A percentile compares a stretch with the other conserved stretches of the same genome.
phyloP scores from a whole-genome alignment of 768 basidiomycete genomes.

The Pleurotus cornucopiae region DNA sequence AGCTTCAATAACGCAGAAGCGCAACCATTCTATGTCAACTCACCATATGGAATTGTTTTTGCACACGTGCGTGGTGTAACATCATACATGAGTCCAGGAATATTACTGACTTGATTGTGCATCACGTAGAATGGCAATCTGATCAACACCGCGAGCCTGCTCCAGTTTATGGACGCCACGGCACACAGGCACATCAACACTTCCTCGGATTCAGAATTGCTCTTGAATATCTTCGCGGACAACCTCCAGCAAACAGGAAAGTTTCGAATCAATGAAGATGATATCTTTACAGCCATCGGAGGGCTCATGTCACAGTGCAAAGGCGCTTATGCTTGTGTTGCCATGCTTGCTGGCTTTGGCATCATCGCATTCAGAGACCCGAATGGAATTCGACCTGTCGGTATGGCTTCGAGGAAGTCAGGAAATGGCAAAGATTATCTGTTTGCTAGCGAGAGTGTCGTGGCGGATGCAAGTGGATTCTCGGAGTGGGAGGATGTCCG shows the following conservation, averaged over 20 bases:
- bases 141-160: constrained; percentile 84
- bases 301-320: constrained; percentile 84
- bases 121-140: constrained; percentile 87
- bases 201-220: constrained; percentile 93
- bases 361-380: constrained; percentile 98
- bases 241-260: constrained; percentile 98
- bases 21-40: constrained; percentile 99
- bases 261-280: constrained; percentile 98
- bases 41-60: constrained; percentile 98
- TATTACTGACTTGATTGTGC: too few relatives aligned
- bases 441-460: constrained; percentile 93
- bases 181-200: constrained; percentile 99
- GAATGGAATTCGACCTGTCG: constrained; percentile 93
- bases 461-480: constrained; percentile 92
- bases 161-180: constrained; percentile 91
- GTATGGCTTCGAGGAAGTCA: constrained; percentile 69
- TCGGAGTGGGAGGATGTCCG: constrained; percentile 90
- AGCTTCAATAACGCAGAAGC: constrained; percentile 96
- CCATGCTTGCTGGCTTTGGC: constrained; percentile 99
- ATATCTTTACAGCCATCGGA: constrained; percentile 92
- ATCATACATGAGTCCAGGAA: neutral
- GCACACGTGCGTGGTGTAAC: constrained; percentile 68
- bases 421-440: constrained; percentile 75
- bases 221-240: constrained; percentile 96
- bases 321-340: constrained; percentile 95